phyloP scores from a whole-genome alignment of 1,284 basidiomycete species.

The Ganoderma multipileum region DNA sequence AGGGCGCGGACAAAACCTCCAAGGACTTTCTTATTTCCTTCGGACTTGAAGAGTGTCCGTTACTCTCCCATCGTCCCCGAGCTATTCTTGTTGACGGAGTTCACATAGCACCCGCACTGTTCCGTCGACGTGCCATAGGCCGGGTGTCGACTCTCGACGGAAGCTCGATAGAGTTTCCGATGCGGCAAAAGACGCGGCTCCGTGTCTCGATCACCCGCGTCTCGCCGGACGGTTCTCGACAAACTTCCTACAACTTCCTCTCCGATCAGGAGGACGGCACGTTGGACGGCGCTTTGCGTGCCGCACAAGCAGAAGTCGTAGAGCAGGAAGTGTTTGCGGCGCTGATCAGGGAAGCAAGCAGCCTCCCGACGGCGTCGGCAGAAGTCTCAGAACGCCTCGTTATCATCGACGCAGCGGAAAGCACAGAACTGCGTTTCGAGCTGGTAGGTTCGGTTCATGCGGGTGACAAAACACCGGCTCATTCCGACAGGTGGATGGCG shows the following conservation, averaged over 20 bases:
- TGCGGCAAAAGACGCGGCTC: constrained; percentile 64
- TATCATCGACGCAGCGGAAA: constrained; percentile 73
- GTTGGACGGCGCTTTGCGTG: constrained; percentile 58
- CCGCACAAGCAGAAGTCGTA: constrained; percentile 72
- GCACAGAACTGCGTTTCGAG: constrained; percentile 72
- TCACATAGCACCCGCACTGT: constrained; percentile 61
- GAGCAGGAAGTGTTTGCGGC: constrained; percentile 80
- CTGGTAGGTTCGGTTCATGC: constrained; percentile 50
- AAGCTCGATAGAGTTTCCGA: constrained; percentile 63
- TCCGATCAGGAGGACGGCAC: constrained; percentile 42
- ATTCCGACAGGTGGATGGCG: constrained; percentile 35
- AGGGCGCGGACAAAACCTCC: constrained; percentile 77
- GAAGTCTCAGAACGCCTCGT: constrained; percentile 79
- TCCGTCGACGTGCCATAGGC: constrained; percentile 72
- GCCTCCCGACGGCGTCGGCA: constrained; percentile 73
- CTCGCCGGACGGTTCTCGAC: constrained; percentile 42
- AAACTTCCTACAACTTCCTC: constrained; percentile 48
- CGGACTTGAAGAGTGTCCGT: constrained; percentile 77
- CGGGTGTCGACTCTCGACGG: constrained; percentile 59
- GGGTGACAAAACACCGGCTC: not conserved
- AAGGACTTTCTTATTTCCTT: constrained; percentile 82
- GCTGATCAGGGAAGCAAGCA: constrained; percentile 75
- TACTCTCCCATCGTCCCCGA: constrained; percentile 2
- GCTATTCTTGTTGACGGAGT: constrained; percentile 2
- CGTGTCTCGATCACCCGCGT: constrained; percentile 57